Evolutionary conservation across 306 rosid species (phyloP).

Genomic region (Pueraria montana): DNA sequence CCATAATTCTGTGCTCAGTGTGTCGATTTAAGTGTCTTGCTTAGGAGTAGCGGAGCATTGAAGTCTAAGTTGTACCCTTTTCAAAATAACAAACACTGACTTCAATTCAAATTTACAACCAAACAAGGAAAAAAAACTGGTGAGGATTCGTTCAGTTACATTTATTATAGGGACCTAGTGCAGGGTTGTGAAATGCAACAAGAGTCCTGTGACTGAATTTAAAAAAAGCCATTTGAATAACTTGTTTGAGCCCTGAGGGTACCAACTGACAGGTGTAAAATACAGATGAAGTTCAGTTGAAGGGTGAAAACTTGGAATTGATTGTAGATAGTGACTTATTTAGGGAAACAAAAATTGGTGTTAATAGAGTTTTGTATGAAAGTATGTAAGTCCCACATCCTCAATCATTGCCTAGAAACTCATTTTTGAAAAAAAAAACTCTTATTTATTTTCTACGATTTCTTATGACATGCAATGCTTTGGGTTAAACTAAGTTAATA

Average conservation of each 20-base stretch:
- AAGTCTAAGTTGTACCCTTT: constrained; percentile 9
- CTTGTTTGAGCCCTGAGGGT: background rate
- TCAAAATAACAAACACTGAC: constrained; percentile 26
- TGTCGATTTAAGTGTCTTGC: background rate
- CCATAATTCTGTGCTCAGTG: background rate
- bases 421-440: too few species aligned
- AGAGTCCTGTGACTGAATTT: constrained; percentile 79
- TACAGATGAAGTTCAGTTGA: constrained; percentile 22
- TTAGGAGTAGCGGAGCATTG: constrained; percentile 1
- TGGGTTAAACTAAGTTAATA: background rate
- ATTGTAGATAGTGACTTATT: constrained; percentile 38
- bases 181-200: constrained; percentile 52
- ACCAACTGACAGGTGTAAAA: constrained; percentile 45
- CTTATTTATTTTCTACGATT: too few species aligned
- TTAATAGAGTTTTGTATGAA: background rate
- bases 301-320: constrained; percentile 35
- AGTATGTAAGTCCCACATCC: background rate
- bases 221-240: constrained; percentile 46
- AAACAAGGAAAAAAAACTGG: constrained; percentile 49
- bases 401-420: too few species aligned
- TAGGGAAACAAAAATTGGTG: background rate
- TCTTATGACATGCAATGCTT: too few species aligned
- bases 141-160: constrained; percentile 61
- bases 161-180: constrained; percentile 59
- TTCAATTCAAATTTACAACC: constrained; percentile 49